Evolutionary conservation across 2,329 filamentous ascomycete genomes (phyloP), one percentile per base, ranked within the genome.

Genomic region (Aspergillus transmontanensis): DNA sequence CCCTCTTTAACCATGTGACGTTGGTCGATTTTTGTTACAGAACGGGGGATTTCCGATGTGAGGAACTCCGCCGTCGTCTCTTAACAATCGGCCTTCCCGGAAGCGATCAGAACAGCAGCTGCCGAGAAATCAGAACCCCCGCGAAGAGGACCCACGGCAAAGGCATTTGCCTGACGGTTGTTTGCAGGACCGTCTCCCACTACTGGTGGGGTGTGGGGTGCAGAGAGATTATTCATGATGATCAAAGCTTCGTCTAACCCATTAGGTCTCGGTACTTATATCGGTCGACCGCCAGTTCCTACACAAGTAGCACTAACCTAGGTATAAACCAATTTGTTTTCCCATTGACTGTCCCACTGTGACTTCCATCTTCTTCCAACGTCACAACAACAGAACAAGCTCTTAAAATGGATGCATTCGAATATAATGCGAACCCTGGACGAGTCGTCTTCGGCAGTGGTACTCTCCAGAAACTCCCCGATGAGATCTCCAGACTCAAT

Each of bases 371-470:
- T 23, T 41, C 39, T 41, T n/a, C 39, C 19, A 26, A 46, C 43
- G 43, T 48, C 45, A 23, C 45, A 48, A 48, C 26, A 11, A 7
- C 12, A 26, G 11, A 48, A 14, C 14, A 16, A 19, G n/a, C 19
- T 7, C 28, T 41, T 64, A 73, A 58, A 43, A 85, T 86, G 83
- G 80, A 84, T n/a, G 69, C 78, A 14, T 87, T 87, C 72, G 84
- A 84, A 69, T 87, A 87, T 75, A 85, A 81, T 62, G 72, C 81
- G 51, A 85, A 84, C 67, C 82, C 85, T 10, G 79, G 78, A 65
- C 80, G 84, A 9, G 83, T 88, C 61, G 75, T 88, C 66, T 88
- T 88, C 69, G 86, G 86, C 64, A 79, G 78, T 56, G 85, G 85
- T 57, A 85, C 82, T 21, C 74, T 87, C 55, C 78, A 82, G 59